These are phyloP conservation scores for Gossypium laxum DNA, from an alignment of 441 rosid species.

Conservation along the genomic window DNA sequence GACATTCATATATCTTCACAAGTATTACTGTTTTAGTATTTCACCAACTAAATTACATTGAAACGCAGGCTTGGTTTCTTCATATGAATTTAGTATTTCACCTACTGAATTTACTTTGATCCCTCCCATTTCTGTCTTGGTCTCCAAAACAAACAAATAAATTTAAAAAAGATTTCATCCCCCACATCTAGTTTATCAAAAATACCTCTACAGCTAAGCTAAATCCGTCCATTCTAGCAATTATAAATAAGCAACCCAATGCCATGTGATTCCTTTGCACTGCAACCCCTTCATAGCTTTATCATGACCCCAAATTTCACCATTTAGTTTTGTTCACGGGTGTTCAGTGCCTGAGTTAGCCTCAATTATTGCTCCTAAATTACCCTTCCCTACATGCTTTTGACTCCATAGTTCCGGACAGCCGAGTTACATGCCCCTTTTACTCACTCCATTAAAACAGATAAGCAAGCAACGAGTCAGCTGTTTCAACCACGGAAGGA, in stretches of 20 bases:
- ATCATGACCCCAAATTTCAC: neutral
- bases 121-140: neutral
- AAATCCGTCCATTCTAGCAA: neutral
- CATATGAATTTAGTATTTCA: neutral
- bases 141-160: neutral
- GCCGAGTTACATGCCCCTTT: neutral
- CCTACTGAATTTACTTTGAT: no score
- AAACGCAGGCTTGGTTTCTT: neutral
- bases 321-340: conserved; percentile 3
- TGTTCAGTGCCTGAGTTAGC: neutral
- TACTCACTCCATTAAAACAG: neutral
- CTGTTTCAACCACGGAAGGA: neutral
- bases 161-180: neutral
- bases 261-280: conserved; percentile 9
- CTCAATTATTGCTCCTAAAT: neutral
- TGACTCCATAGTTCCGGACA: neutral
- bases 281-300: neutral
- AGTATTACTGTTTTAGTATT: neutral
- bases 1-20: neutral
- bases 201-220: neutral
- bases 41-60: neutral
- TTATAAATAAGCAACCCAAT: conserved; percentile 4
- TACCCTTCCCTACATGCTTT: neutral
- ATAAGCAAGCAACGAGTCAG: neutral
- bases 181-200: neutral